A percentile compares a stretch with the other conserved stretches of the same genome.
These are phyloP conservation scores for Lentinula guzmanii DNA, from an alignment of 768 basidiomycete genomes.

Conservation along the genomic window DNA sequence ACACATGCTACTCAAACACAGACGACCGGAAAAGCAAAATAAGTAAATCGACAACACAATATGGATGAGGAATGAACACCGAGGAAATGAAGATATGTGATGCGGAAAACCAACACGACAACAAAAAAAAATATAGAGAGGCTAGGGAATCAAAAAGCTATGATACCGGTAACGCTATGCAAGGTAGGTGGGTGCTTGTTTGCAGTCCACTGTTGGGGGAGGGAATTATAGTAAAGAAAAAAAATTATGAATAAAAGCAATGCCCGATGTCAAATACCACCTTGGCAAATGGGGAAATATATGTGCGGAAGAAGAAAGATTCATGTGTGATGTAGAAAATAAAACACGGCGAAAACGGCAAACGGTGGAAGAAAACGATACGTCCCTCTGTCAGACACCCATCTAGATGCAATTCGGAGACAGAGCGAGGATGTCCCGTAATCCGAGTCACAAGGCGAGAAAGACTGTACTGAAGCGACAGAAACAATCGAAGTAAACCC, in stretches of 20 bases:
- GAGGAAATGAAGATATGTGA: not conserved
- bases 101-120: not conserved
- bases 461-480: not conserved
- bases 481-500: not conserved
- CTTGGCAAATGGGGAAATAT: not conserved
- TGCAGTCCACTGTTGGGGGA: not conserved
- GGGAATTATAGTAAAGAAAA: not conserved
- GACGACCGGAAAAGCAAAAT: conserved; percentile 4
- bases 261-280: not conserved
- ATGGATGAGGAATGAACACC: conserved; percentile 6
- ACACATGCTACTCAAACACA: not conserved
- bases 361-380: not conserved
- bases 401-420: not conserved
- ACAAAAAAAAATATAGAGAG: not conserved
- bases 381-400: not conserved
- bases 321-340: not conserved
- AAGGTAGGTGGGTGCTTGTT: not conserved
- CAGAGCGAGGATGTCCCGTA: not conserved
- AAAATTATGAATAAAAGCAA: not conserved
- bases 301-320: not conserved
- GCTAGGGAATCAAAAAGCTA: not conserved
- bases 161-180: not conserved
- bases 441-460: conserved; percentile 1
- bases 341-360: not conserved
- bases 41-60: conserved; percentile 4